Conservation (phyloP, 805 yeast species). For the Candida xyloterini region DNA sequence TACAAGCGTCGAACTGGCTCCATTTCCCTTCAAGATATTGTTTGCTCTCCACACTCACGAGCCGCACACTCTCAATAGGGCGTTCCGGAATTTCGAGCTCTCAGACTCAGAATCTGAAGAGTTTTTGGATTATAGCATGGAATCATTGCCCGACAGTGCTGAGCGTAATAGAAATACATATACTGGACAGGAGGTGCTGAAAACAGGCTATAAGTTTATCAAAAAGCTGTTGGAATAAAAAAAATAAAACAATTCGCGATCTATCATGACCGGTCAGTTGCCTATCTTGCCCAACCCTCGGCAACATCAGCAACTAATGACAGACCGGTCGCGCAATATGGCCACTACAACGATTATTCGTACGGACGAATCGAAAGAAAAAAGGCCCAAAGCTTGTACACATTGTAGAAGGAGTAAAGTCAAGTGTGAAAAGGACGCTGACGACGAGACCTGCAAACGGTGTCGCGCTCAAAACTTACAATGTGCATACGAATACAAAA, state of each 20-base stretch:
- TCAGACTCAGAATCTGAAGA: constrained; percentile 8
- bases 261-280: constrained; percentile 11
- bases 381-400: constrained; percentile 54
- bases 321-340: constrained; percentile 11
- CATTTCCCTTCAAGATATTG: constrained; percentile 54
- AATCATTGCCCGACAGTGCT: constrained; percentile 27
- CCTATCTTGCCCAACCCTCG: constrained; percentile 25
- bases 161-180: constrained; percentile 20
- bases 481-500: constrained; percentile 56
- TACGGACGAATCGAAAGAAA: constrained; percentile 22
- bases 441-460: constrained; percentile 52
- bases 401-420: constrained; percentile 62
- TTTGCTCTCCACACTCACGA: constrained; percentile 28
- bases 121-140: constrained; percentile 25
- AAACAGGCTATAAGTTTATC: constrained; percentile 37
- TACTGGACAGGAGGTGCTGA: constrained; percentile 32
- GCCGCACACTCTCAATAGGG: constrained; percentile 25
- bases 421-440: constrained; percentile 50
- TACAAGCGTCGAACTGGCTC: constrained; percentile 59
- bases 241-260: constrained; percentile 4
- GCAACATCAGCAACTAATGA: constrained; percentile 18
- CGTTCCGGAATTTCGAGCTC: constrained; percentile 21
- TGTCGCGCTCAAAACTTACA: constrained; percentile 50
- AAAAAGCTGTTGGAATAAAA: constrained; percentile 34
- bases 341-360: constrained; percentile 19